These are phyloP conservation scores for Septoria petroselini DNA, from an alignment of 2,329 filamentous ascomycete species.

Conservation along the genomic window DNA sequence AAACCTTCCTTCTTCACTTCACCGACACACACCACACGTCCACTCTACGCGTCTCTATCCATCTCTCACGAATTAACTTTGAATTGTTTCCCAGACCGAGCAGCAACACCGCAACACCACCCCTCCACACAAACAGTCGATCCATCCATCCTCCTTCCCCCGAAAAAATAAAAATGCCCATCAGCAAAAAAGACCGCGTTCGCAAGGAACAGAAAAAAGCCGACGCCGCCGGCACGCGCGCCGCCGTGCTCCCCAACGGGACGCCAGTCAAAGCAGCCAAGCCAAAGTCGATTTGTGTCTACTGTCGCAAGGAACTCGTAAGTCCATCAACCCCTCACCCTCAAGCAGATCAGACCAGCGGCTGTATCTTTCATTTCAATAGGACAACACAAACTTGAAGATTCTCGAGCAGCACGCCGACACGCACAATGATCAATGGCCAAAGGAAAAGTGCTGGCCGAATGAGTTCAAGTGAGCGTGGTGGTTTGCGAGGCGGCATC, in stretches of 20 bases:
- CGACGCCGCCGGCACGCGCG: constrained; percentile 54
- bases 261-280: constrained; percentile 55
- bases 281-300: constrained; percentile 46
- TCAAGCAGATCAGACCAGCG: no score
- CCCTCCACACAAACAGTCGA: no score
- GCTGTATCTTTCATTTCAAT: background rate
- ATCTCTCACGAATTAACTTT: no score
- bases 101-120: no score
- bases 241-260: constrained; percentile 55
- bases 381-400: constrained; percentile 50
- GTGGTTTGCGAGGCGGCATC: background rate
- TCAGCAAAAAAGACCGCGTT: constrained; percentile 53
- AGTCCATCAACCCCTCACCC: background rate
- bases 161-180: constrained; percentile 43
- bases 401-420: constrained; percentile 54
- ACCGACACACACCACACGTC: no score
- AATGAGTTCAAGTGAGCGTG: constrained; percentile 33
- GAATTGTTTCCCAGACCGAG: no score
- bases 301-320: constrained; percentile 35
- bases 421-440: constrained; percentile 53
- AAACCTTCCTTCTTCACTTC: no score
- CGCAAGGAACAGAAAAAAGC: constrained; percentile 56
- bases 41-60: no score
- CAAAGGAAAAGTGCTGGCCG: constrained; percentile 60
- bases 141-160: background rate